A percentile compares a stretch with the other conserved stretches of the same genome.
phyloP scores from a whole-genome alignment of 2,329 filamentous ascomycete genomes.

The Scedosporium apiospermum region DNA sequence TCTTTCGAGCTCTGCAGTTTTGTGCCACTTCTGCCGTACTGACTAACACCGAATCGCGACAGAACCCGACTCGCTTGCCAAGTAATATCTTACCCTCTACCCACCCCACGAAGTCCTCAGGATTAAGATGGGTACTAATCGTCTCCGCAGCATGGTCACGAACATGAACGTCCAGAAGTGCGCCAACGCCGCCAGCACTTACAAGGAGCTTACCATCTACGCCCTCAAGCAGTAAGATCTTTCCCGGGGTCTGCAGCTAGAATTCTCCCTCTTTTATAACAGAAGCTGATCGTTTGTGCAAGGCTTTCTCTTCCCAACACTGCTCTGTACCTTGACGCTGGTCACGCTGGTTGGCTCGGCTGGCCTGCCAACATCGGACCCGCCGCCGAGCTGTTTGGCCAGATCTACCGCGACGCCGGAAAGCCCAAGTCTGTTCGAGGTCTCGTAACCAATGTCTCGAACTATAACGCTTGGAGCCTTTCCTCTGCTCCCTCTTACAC shows the following conservation, averaged over 20 bases:
- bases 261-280: neutral
- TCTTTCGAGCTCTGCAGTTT: no score
- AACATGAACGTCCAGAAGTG: constrained; percentile 44
- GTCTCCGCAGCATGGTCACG: constrained; percentile 31
- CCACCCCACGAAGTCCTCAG: neutral
- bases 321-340: constrained; percentile 48
- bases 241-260: constrained; percentile 26
- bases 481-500: constrained; percentile 35
- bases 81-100: constrained; percentile 14
- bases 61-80: constrained; percentile 49
- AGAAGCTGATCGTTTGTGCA: neutral
- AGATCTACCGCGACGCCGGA: constrained; percentile 39
- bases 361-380: constrained; percentile 44
- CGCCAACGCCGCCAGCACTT: constrained; percentile 33
- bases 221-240: constrained; percentile 27
- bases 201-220: constrained; percentile 39
- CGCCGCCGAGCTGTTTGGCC: constrained; percentile 35
- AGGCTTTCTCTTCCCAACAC: constrained; percentile 35
- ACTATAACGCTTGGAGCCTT: constrained; percentile 43
- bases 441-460: constrained; percentile 47
- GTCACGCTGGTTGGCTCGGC: constrained; percentile 49
- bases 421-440: constrained; percentile 40
- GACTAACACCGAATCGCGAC: neutral
- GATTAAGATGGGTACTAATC: neutral
- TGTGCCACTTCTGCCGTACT: no score